phyloP scores from a whole-genome alignment of 495 filamentous ascomycete species.

The Penicillium goetzii region DNA sequence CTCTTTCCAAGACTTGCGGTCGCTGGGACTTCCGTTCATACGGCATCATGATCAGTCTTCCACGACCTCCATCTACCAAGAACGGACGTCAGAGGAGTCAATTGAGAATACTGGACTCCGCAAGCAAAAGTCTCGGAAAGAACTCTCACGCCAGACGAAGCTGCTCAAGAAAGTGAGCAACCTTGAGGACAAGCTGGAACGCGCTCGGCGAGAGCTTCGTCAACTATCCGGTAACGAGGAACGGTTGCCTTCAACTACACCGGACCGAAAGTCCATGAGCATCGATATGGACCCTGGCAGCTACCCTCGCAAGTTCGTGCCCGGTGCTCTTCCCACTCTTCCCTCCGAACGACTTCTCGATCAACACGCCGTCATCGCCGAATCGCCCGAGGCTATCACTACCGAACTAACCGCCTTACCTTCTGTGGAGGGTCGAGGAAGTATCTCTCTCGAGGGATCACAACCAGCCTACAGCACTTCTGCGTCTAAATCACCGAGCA shows the following conservation, averaged over 20 bases:
- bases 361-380: constrained; percentile 26
- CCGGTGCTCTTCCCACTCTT: constrained; percentile 59
- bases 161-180: constrained; percentile 67
- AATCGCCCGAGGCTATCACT: constrained; percentile 13
- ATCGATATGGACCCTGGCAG: constrained; percentile 40
- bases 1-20: constrained; percentile 47
- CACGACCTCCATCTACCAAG: constrained; percentile 15
- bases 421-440: constrained; percentile 23
- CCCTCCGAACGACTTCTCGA: constrained; percentile 62
- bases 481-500: constrained; percentile 25
- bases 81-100: constrained; percentile 34
- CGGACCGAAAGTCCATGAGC: constrained; percentile 27
- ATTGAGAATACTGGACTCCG: constrained; percentile 41
- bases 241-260: constrained; percentile 30
- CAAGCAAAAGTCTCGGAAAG: constrained; percentile 60
- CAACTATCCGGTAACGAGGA: constrained; percentile 50
- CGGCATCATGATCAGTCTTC: constrained; percentile 21
- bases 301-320: constrained; percentile 54
- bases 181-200: constrained; percentile 63
- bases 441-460: constrained; percentile 20
- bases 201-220: constrained; percentile 61
- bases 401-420: constrained; percentile 23
- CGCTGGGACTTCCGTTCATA: constrained; percentile 38
- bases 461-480: constrained; percentile 8
- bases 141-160: constrained; percentile 63